These are phyloP conservation scores for Yamadazyma dendronema DNA, from an alignment of 1,139 yeast species.

Conservation along the genomic window DNA sequence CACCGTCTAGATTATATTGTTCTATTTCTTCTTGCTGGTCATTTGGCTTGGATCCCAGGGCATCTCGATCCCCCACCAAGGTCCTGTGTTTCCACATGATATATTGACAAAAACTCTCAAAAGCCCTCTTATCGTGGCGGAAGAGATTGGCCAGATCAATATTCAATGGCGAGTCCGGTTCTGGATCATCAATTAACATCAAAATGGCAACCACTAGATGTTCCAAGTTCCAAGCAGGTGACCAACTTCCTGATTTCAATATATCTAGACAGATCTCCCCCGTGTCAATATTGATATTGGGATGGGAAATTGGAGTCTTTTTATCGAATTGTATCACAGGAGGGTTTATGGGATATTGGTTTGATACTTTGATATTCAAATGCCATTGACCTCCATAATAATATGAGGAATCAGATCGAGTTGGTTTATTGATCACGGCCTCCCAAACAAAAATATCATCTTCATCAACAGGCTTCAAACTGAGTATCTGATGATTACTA, in stretches of 20 bases:
- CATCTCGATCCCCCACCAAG: conserved; percentile 10
- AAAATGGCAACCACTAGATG: conserved; percentile 71
- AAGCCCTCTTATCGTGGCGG: conserved; percentile 53
- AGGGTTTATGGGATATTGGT: conserved; percentile 66
- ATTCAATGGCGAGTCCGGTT: conserved; percentile 82
- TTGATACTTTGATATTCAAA: conserved; percentile 49
- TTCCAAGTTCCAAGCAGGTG: conserved; percentile 84
- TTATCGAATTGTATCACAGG: conserved; percentile 55
- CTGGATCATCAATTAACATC: conserved; percentile 71
- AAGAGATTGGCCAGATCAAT: conserved; percentile 81
- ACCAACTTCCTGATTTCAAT: conserved; percentile 63
- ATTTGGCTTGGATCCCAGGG: not conserved
- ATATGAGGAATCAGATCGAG: conserved; percentile 35
- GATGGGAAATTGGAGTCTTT: conserved; percentile 60
- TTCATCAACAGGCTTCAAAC: conserved; percentile 42
- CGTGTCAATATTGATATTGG: conserved; percentile 64
- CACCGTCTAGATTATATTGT: too few relatives aligned
- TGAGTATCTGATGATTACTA: conserved; percentile 36
- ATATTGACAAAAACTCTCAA: conserved; percentile 62
- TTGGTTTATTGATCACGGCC: conserved; percentile 59
- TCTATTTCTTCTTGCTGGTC: not conserved
- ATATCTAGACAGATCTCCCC: conserved; percentile 90
- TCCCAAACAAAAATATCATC: conserved; percentile 55
- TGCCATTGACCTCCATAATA: conserved; percentile 59
- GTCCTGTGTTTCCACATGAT: conserved; percentile 47